A percentile compares a stretch with the other conserved stretches of the same genome.
Conservation (phyloP, 345 rosid genomes). For the Abelmoschus esculentus region DNA sequence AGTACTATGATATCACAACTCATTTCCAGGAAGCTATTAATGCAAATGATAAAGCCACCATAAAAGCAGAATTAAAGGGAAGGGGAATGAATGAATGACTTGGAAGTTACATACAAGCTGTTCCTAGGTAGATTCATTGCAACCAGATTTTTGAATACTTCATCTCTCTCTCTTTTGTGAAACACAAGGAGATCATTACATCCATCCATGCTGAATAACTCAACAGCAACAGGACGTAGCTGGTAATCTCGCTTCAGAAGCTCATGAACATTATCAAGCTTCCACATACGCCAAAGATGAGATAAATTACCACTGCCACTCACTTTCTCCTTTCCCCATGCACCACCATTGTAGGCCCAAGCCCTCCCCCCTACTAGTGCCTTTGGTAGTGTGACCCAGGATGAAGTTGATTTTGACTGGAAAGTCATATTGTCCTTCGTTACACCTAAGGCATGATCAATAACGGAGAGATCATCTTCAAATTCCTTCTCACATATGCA, state of each 20-base stretch:
- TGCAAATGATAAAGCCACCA: background rate
- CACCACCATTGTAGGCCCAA: slow-evolving; percentile 99
- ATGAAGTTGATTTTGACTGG: slow-evolving; percentile 81
- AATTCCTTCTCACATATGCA: slow-evolving; percentile 93
- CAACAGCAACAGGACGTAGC: slow-evolving; percentile 97
- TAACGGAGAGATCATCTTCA: slow-evolving; percentile 94
- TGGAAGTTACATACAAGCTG: slow-evolving; percentile 60
- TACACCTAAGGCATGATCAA: slow-evolving; percentile 99
- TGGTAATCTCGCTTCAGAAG: slow-evolving; percentile 96
- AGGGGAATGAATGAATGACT: background rate
- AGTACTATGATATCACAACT: background rate
- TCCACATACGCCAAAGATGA: slow-evolving; percentile 99
- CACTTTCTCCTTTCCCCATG: slow-evolving; percentile 97
- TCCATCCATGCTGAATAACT: slow-evolving; percentile 98
- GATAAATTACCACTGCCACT: slow-evolving; percentile 68
- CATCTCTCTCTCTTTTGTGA: slow-evolving; percentile 98
- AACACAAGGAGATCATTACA: slow-evolving; percentile 93
- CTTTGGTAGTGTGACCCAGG: slow-evolving; percentile 57
- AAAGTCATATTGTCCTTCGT: slow-evolving; percentile 79
- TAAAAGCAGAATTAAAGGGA: background rate
- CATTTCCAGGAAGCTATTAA: background rate
- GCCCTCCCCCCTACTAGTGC: slow-evolving; percentile 83
- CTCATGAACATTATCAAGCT: slow-evolving; percentile 80
- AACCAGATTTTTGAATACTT: slow-evolving; percentile 85
- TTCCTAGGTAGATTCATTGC: slow-evolving; percentile 95